A percentile compares a stretch with the other conserved stretches of the same genome.
Conservation (phyloP, 805 yeast species). For the Diddensiella transvaalensis region DNA sequence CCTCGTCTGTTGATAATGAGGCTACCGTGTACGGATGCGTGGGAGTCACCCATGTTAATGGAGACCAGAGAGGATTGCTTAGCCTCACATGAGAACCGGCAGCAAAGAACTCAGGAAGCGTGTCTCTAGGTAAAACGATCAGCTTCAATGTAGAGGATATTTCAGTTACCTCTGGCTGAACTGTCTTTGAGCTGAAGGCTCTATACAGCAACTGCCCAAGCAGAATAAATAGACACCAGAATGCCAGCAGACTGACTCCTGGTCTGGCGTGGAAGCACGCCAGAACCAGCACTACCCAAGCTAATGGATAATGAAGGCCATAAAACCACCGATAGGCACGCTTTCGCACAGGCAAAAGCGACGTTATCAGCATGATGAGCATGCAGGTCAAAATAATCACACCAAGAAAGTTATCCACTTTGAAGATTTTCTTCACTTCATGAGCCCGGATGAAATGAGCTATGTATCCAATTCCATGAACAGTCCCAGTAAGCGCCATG, state of each 20-base stretch:
- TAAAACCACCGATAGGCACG: slow-evolving; percentile 61
- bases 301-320: slow-evolving; percentile 64
- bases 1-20: slow-evolving; percentile 49
- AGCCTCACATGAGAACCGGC: slow-evolving; percentile 51
- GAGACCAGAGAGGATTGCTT: slow-evolving; percentile 25
- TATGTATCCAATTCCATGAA: slow-evolving; percentile 55
- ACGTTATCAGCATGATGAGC: slow-evolving; percentile 58
- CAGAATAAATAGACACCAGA: slow-evolving; percentile 50
- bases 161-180: slow-evolving; percentile 31
- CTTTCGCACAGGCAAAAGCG: slow-evolving; percentile 61
- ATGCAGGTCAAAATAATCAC: slow-evolving; percentile 65
- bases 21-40: slow-evolving; percentile 48
- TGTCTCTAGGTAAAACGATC: slow-evolving; percentile 46
- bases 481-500: slow-evolving; percentile 58
- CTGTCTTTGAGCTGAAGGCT: slow-evolving; percentile 28
- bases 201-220: slow-evolving; percentile 57
- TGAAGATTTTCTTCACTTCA: slow-evolving; percentile 45
- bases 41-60: slow-evolving; percentile 41
- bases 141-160: slow-evolving; percentile 45
- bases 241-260: slow-evolving; percentile 55
- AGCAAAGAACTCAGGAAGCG: slow-evolving; percentile 34
- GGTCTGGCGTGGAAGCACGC: slow-evolving; percentile 83
- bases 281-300: slow-evolving; percentile 70
- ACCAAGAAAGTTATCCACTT: slow-evolving; percentile 65
- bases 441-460: slow-evolving; percentile 48